Evolutionary conservation across 257 asterid species (phyloP), one percentile per base, ranked within the genome.

Genomic region (Ehretia macrophylla): DNA sequence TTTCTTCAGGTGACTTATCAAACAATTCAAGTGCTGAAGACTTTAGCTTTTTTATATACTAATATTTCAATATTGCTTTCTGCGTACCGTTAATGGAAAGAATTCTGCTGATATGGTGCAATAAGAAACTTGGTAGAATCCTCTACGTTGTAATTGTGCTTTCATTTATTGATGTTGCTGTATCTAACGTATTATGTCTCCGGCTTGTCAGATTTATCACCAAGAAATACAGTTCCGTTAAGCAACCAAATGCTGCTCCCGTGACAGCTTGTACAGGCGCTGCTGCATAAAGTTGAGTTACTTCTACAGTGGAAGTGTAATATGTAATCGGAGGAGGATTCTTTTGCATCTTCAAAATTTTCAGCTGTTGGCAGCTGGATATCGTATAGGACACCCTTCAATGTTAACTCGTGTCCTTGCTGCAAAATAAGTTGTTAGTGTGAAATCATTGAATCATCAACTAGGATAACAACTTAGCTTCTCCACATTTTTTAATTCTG

Each of bases 241-340:
- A 83, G 68, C 89, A 73, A 72, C 83, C 60, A 48, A 74, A 65
- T 65, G 72, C 62, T 59, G 78, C 90, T 40, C 96, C 97, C 1
- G 95, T 82, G 56, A 88, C 95, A 11, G 96, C 96, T 48, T 86
- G 88, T 75, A 72, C 85, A 10, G 88, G 88, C 51, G 84, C 80
- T 14, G 73, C 87, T 18, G 86, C 86, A 51, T 90, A 80, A 85
- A 62, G 32, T 67, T 47, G 64, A 64, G 35, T 47, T 17, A 20
- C 18, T 16, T 18, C 17, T 14, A 68, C 35, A 44, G 21, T 53
- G 49, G 35, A 47, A 49, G 22, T 27, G 67, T 32, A 18, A 14
- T 57, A 40, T 57, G 23, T 38, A 19, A 42, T 50, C 14, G 42
- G 21, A 20, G 27, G 63, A 56, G 20, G 38, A 21, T 58, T 52